phyloP scores from a whole-genome alignment of 352 stramenopile genomes.

The Phytophthora colocasiae region DNA sequence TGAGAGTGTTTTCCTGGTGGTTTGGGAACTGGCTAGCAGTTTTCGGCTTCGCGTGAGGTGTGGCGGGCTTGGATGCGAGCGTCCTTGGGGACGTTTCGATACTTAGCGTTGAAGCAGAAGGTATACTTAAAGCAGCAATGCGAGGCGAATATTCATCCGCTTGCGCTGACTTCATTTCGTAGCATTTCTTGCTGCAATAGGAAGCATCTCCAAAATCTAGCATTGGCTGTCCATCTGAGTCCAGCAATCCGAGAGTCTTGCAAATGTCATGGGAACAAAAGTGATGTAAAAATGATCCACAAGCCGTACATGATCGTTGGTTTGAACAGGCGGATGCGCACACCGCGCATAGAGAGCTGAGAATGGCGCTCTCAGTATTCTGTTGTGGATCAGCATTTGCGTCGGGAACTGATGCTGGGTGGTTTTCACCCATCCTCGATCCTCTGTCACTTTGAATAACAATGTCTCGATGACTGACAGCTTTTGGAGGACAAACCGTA shows the following conservation, averaged over 20 bases:
- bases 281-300: conserved; percentile 5
- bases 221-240: not conserved
- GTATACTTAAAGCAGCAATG: no score
- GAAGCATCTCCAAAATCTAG: conserved; percentile 1
- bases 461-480: no score
- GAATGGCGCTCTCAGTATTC: not conserved
- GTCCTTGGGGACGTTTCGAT: not conserved
- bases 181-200: not conserved
- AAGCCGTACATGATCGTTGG: not conserved
- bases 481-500: no score
- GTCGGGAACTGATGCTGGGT: not conserved
- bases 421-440: no score
- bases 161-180: not conserved
- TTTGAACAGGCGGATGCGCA: not conserved
- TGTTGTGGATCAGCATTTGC: not conserved
- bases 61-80: no score
- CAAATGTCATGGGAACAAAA: conserved; percentile 13
- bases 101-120: no score
- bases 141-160: no score
- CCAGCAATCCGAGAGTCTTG: not conserved
- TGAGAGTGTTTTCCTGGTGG: no score
- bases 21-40: no score
- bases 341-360: not conserved
- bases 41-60: no score
- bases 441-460: no score